Conservation (phyloP, 2,329 filamentous ascomycete species). For the Cercospora sesami region DNA sequence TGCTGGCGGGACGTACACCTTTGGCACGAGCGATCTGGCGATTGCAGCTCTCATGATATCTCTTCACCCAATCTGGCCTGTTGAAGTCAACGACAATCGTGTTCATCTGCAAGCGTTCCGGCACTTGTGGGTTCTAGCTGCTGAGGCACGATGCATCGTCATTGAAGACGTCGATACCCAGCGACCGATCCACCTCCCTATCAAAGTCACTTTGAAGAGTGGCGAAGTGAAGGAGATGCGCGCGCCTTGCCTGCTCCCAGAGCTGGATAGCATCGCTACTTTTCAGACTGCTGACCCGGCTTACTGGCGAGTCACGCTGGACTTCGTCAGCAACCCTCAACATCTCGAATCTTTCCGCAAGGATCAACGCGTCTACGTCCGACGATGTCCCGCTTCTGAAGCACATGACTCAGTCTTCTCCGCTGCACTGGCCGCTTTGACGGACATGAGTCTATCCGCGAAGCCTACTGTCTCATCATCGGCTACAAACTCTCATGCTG, state of each 20-base stretch:
- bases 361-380: slow-evolving; percentile 73
- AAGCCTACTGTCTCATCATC: background rate
- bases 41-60: slow-evolving; percentile 83
- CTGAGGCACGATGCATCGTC: slow-evolving; percentile 84
- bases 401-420: slow-evolving; percentile 62
- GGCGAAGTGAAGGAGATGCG: slow-evolving; percentile 39
- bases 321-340: slow-evolving; percentile 65
- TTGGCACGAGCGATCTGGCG: slow-evolving; percentile 83
- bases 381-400: slow-evolving; percentile 58
- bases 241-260: slow-evolving; percentile 63
- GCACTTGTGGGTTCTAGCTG: slow-evolving; percentile 94
- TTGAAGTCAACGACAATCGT: slow-evolving; percentile 85
- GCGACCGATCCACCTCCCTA: slow-evolving; percentile 63
- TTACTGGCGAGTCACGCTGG: slow-evolving; percentile 80
- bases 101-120: slow-evolving; percentile 94
- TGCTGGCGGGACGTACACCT: slow-evolving; percentile 87
- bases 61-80: slow-evolving; percentile 92
- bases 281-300: slow-evolving; percentile 64
- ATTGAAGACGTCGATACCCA: slow-evolving; percentile 83
- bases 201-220: slow-evolving; percentile 33
- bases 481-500: slow-evolving; percentile 19
- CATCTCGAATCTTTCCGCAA: slow-evolving; percentile 65
- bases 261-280: slow-evolving; percentile 61
- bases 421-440: slow-evolving; percentile 72
- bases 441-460: slow-evolving; percentile 52